Evolutionary conservation across 2,329 filamentous ascomycete genomes (phyloP), one percentile per base, ranked within the genome.

Genomic region (Apiospora pterosperma): DNA sequence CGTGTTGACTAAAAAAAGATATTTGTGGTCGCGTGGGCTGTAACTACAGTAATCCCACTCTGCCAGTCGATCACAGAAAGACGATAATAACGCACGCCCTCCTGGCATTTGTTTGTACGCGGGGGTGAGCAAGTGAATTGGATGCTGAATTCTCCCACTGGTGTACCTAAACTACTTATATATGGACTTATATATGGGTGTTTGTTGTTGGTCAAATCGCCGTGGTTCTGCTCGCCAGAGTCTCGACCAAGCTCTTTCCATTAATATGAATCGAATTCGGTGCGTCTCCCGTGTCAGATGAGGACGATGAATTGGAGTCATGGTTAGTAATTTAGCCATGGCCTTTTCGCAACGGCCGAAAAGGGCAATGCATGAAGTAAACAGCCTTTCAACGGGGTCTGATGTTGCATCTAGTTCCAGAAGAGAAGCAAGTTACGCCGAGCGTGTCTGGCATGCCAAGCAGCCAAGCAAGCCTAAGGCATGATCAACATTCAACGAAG

Each of bases 401-500:
- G 28, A 55, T 28, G 48, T 55, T 55, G 48, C 48, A 55, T n/a
- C 48, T 34, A 21, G 48, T 55, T 55, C 28, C 28, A 55, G 8
- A 55, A 55, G 28, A 34, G 34, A 55, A 34, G 48, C 48, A 55
- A 55, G 7, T 55, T 19, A 8, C 48, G 48, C 48, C 48, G 25
- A 55, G 48, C 48, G 6, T 55, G 48, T 55, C 25, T 55, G 48
- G 48, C 48, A 55, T 55, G 48, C 48, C 48, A 55, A 55, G 48
- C 48, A 34, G 48, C 48, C 48, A 55, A 55, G 48, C 48, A 34
- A 28, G 28, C 48, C 48, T 55, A 55, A 55, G 48, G 28, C 48
- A 55, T 55, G 48, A 55, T 55, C 48, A 55, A 55, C 48, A 55
- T 55, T 55, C 48, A 55, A 55, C 48, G 28, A 16, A 55, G 48